Percentiles rank a stretch among this genome's conserved stretches.
These are phyloP conservation scores for Helichrysum umbraculigerum DNA, from an alignment of 129 eudicot species.

Conservation along the genomic window DNA sequence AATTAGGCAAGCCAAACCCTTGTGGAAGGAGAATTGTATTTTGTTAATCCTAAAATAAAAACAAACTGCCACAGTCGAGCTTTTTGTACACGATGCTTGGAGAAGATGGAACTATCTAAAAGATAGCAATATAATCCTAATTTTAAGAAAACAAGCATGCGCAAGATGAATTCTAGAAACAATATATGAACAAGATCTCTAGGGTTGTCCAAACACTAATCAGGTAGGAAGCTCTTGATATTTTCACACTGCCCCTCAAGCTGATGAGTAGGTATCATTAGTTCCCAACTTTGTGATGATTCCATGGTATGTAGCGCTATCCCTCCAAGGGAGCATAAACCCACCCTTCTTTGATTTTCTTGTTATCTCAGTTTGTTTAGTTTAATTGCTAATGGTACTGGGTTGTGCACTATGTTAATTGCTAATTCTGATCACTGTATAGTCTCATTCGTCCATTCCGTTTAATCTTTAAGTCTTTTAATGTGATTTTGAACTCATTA, in stretches of 20 bases:
- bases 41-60: not conserved
- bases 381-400: not conserved
- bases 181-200: constrained; percentile 1
- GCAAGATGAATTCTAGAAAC: not conserved
- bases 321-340: not conserved
- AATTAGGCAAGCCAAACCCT: constrained; percentile 2
- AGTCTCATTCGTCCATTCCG: not conserved
- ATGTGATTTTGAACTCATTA: constrained; percentile 15
- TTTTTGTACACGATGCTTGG: constrained; percentile 4
- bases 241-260: constrained; percentile 15
- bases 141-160: not conserved
- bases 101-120: not conserved
- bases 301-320: constrained; percentile 3
- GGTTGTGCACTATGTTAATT: not conserved
- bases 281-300: not conserved
- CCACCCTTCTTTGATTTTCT: not conserved
- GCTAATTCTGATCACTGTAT: not conserved
- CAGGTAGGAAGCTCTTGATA: not conserved
- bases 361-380: not conserved
- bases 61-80: not conserved
- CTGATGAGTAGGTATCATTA: not conserved
- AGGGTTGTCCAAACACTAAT: not conserved
- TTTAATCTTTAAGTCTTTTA: not conserved
- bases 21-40: constrained; percentile 10
- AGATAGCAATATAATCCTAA: not conserved